Evolutionary conservation across 2,329 filamentous ascomycete genomes (phyloP).

Genomic region (Pseudogymnoascus sp.): DNA sequence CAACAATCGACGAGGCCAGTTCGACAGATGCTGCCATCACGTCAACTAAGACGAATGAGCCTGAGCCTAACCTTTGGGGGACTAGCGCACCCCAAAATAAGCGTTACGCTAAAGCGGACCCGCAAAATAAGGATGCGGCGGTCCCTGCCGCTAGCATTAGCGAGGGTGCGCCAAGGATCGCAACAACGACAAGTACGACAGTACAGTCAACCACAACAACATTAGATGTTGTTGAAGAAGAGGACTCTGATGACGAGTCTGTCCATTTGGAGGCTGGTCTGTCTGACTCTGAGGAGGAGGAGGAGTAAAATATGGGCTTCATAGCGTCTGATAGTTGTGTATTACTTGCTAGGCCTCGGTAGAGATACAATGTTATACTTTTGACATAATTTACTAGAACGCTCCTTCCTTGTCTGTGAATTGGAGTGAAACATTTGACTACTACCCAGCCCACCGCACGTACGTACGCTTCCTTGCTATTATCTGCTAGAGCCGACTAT

Average conservation of each 20-base stretch:
- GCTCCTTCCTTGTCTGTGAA: slow-evolving; percentile 2
- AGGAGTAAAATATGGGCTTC: slow-evolving; percentile 19
- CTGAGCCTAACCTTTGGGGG: background rate
- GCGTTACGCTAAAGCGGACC: slow-evolving; percentile 10
- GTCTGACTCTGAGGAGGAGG: slow-evolving; percentile 38
- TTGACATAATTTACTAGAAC: background rate
- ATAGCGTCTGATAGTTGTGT: background rate
- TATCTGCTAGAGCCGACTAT: background rate
- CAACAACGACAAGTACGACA: slow-evolving; percentile 2
- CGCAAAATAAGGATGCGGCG: slow-evolving; percentile 9
- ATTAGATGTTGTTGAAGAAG: slow-evolving; percentile 22
- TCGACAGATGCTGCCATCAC: background rate
- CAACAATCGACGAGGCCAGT: background rate
- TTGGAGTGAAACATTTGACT: background rate
- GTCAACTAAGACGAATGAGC: background rate
- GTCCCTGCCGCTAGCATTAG: background rate
- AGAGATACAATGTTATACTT: background rate
- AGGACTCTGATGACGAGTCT: slow-evolving; percentile 40
- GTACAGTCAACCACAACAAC: slow-evolving; percentile 9
- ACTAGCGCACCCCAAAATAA: slow-evolving; percentile 19
- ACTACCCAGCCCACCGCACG: background rate
- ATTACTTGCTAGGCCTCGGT: background rate
- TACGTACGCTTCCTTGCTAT: background rate
- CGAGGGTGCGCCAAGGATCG: slow-evolving; percentile 12
- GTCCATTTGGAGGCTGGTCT: slow-evolving; percentile 38